Percentiles rank a stretch among this genome's conserved stretches.
These are phyloP conservation scores for Protomyces pachydermus DNA, from an alignment of 1,139 yeast genomes.

Conservation along the genomic window DNA sequence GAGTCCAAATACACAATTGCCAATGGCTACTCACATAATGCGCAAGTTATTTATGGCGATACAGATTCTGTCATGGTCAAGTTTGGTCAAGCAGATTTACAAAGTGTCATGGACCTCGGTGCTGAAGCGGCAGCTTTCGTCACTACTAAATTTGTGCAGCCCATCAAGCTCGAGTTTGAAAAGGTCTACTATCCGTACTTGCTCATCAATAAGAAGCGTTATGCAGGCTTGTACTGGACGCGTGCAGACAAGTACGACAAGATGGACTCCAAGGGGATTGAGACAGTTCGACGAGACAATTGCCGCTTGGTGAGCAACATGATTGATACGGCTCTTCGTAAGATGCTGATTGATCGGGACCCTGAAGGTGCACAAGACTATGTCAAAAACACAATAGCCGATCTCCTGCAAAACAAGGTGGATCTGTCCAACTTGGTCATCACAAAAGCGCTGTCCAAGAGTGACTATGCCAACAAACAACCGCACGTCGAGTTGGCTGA, in stretches of 20 bases:
- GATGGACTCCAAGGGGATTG: slow-evolving; percentile 98
- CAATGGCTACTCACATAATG: slow-evolving; percentile 77
- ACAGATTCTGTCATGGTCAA: slow-evolving; percentile 99
- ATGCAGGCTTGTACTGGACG: slow-evolving; percentile 97
- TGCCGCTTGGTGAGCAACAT: slow-evolving; percentile 92
- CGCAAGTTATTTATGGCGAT: slow-evolving; percentile 94
- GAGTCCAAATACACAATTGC: slow-evolving; percentile 69
- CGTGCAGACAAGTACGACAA: slow-evolving; percentile 82
- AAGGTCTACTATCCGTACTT: slow-evolving; percentile 94
- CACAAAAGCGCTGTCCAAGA: slow-evolving; percentile 82
- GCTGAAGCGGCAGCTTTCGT: slow-evolving; percentile 90
- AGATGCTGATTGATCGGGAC: slow-evolving; percentile 80
- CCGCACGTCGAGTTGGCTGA: slow-evolving; percentile 97
- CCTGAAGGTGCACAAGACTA: slow-evolving; percentile 73
- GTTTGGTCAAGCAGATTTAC: slow-evolving; percentile 80
- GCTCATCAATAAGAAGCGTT: slow-evolving; percentile 88
- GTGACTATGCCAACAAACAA: slow-evolving; percentile 91
- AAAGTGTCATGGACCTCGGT: slow-evolving; percentile 83
- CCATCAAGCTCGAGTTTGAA: slow-evolving; percentile 93
- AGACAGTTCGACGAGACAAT: slow-evolving; percentile 95
- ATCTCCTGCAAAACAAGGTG: slow-evolving; percentile 79
- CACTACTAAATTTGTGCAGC: slow-evolving; percentile 68
- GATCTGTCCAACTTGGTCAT: slow-evolving; percentile 92
- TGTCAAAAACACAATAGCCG: slow-evolving; percentile 73
- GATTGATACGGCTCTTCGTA: slow-evolving; percentile 81